Conservation (phyloP, 805 yeast genomes). For the Myxozyma mucilagina region DNA sequence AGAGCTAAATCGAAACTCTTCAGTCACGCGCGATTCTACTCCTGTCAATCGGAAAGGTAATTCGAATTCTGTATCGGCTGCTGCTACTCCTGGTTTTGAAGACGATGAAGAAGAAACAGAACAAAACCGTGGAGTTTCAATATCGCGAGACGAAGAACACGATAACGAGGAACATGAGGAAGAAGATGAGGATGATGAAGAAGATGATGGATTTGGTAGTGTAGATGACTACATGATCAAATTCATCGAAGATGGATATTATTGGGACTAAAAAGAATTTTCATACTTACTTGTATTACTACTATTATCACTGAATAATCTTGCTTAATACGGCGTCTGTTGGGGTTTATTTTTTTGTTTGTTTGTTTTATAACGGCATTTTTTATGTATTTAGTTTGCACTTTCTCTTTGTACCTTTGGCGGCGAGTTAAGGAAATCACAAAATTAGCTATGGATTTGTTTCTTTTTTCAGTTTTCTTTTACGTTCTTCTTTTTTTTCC, state of each 20-base stretch:
- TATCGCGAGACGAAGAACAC: too few relatives aligned
- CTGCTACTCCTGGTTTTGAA: background rate
- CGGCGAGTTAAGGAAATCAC: too few relatives aligned
- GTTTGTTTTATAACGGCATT: background rate
- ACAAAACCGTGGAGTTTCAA: too few relatives aligned
- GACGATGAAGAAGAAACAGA: slow-evolving; percentile 1
- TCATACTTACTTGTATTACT: background rate
- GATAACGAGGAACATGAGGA: slow-evolving; percentile 38
- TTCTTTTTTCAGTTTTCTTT: background rate
- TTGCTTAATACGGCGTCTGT: background rate
- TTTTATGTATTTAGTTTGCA: too few relatives aligned
- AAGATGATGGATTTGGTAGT: slow-evolving; percentile 63
- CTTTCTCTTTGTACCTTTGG: too few relatives aligned
- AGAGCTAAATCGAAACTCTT: background rate
- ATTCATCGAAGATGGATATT: slow-evolving; percentile 57
- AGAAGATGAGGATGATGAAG: slow-evolving; percentile 44
- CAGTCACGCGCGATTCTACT: slow-evolving; percentile 7
- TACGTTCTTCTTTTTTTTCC: background rate
- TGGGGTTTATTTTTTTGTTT: background rate
- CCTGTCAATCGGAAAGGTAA: slow-evolving; percentile 10
- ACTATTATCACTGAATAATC: background rate
- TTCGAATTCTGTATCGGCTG: slow-evolving; percentile 30
- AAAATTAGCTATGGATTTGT: background rate
- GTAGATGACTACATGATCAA: slow-evolving; percentile 96
- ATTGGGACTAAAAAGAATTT: slow-evolving; percentile 23